Evolutionary conservation across 768 basidiomycete species (phyloP).

Genomic region (Hygrophorus russula): DNA sequence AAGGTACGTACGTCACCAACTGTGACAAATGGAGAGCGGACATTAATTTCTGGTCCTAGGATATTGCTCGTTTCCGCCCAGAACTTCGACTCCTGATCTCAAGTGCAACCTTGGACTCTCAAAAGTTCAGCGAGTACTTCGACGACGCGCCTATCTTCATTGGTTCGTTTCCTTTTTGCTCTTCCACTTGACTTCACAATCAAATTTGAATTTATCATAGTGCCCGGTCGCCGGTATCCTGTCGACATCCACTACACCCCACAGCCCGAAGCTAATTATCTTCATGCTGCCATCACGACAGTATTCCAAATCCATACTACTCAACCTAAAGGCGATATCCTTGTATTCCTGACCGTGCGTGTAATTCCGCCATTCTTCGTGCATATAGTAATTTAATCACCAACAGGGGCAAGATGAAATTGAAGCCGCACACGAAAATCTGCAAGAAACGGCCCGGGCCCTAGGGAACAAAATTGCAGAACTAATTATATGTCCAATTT

Average conservation of each 20-base stretch:
- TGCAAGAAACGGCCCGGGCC: constrained; percentile 90
- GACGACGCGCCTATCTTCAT: constrained; percentile 94
- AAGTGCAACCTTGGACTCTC: constrained; percentile 93
- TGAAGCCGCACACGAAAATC: constrained; percentile 91
- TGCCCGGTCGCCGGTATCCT: constrained; percentile 93
- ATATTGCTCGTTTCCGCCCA: constrained; percentile 93
- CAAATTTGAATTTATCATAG: constrained; percentile 24
- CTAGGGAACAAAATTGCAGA: constrained; percentile 94
- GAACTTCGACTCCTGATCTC: constrained; percentile 91
- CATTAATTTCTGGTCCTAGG: constrained; percentile 37
- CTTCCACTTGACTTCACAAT: constrained; percentile 6
- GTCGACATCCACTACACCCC: constrained; percentile 99
- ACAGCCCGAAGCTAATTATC: constrained; percentile 97
- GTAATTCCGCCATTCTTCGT: constrained; percentile 2
- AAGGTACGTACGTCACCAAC: constrained; percentile 79
- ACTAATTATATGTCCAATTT: constrained; percentile 93
- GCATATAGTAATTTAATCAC: neutral
- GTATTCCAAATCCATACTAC: constrained; percentile 99
- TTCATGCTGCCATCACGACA: constrained; percentile 97
- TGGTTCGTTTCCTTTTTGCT: constrained; percentile 33
- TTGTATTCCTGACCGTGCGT: constrained; percentile 90
- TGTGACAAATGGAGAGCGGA: constrained; percentile 12
- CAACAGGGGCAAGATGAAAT: constrained; percentile 97
- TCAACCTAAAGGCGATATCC: constrained; percentile 93
- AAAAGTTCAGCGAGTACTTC: constrained; percentile 97